Percentiles rank a stretch among this genome's conserved stretches.
Conservation (phyloP, 192 early-diverging fungal species). For the Coemansia biformis region DNA sequence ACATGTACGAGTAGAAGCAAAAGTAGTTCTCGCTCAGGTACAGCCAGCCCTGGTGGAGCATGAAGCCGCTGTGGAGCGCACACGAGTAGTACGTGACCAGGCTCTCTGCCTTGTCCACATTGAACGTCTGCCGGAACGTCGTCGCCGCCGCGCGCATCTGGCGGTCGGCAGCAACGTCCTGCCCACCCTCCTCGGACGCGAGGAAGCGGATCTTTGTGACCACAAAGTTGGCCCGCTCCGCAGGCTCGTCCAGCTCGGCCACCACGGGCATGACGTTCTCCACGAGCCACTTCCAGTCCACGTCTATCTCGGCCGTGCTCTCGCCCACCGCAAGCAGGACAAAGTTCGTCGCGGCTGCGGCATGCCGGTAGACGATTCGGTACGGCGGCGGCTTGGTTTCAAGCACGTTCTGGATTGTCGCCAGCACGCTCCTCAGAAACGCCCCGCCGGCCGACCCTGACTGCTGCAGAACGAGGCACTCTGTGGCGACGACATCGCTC, state of each 20-base stretch:
- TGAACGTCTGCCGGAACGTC: conserved; percentile 85
- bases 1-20: conserved; percentile 92
- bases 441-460: conserved; percentile 55
- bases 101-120: conserved; percentile 70
- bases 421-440: conserved; percentile 66
- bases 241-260: conserved; percentile 63
- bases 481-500: conserved; percentile 57
- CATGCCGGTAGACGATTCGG: conserved; percentile 74
- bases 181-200: conserved; percentile 59
- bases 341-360: conserved; percentile 51
- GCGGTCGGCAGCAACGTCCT: conserved; percentile 75
- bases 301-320: conserved; percentile 71
- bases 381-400: conserved; percentile 91
- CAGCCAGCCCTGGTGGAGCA: conserved; percentile 95
- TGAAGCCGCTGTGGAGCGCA: conserved; percentile 68
- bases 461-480: conserved; percentile 67
- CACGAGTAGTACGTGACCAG: conserved; percentile 96
- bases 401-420: conserved; percentile 92
- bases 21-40: conserved; percentile 91
- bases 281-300: conserved; percentile 84
- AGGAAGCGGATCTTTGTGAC: conserved; percentile 86
- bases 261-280: conserved; percentile 75
- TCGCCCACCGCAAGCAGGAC: conserved; percentile 84
- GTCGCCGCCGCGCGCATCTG: conserved; percentile 83
- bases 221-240: conserved; percentile 82